Evolutionary conservation across 352 stramenopile species (phyloP), one percentile per base, ranked within the genome.

Genomic region (Phytopythium boreale): DNA sequence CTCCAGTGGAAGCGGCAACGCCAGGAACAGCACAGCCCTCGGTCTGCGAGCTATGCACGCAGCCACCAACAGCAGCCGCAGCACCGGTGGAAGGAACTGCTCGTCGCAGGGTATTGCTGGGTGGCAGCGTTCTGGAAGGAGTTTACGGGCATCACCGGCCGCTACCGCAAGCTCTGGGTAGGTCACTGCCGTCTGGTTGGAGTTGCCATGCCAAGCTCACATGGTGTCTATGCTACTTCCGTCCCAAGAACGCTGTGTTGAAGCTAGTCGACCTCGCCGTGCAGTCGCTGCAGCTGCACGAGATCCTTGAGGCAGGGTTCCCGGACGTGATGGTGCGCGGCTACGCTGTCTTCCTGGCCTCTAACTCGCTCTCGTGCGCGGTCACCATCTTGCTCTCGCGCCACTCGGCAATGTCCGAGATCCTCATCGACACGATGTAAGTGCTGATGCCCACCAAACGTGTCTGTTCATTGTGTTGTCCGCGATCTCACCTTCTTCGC

Each of bases 101-200:
- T 55, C n/a, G 15, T 29, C 17, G 4, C 15, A 10, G 22, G 24
- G 12, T 17, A n/a, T 55, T 29, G 22, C 24, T 3, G 15, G 4
- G 49, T 6, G 10, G 49, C 17, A 10, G 24, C 22, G 15, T 55
- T 55, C 27, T 71, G 63, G 68, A 56, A 24, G 36, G 71, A 80
- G 11, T 27, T 82, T 14, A 72, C 66, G 8, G 60, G 52, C 1
- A 72, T 74, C 31, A 61, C 74, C 10, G 74, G 76, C 3, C 58
- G 50, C 19, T 71, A 79, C 27, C 69, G 76, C 19, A 84, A 84
- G 49, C 71, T 72, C 51, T 84, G 74, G 74, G 76, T 84, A 64
- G 36, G 66, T 52, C 34, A 34, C 37, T 14, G 51, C 20, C 14
- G 1, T 22, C 1, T 24, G 17, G 14, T 55, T 39, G 22, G 2